Base-by-base conservation (phyloP, 768 basidiomycete genomes). In the Termitomyces sp. region DNA sequence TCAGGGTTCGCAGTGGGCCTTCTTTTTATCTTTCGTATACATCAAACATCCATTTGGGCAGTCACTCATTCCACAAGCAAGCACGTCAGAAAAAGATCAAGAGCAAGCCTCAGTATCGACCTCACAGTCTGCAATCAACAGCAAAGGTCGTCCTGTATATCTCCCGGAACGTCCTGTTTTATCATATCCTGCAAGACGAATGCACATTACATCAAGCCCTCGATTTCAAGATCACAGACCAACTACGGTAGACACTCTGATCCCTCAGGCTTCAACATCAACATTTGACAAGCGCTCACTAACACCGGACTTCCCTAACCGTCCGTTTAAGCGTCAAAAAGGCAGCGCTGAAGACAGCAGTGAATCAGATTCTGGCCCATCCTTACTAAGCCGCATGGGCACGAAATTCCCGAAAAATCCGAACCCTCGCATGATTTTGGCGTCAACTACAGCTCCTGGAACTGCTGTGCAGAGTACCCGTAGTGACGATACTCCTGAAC, bases 1-100 rank as follows among this genome's bases (percentile, higher is more conserved):
- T 80, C 57, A 82, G 77, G 81, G 82, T 83, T 81, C 79, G 81
- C 78, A 77, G 64, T 74, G 76, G 76, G 68, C 75, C 66, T 64
- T 67, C 74, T 72, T 66, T 69, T 65, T 68, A 69, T 66, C 67
- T 58, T 66, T 69, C 58, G 62, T 70, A 70, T 70, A 71, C 71
- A 66, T 63, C 74, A 70, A 71, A 78, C 72, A 60, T 69, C 67
- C 70, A 53, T 76, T 80, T 77, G 69, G 72, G 71, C 76, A 80
- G 79, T 72, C 72, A 54, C 64, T 80, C 54, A 58, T 62, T 52
- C 64, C 64, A 44, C 60, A 63, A 54, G 30, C 65, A 61, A 61
- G 50, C 22, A 32, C 50, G 8, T 54, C 49, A 42, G 38, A 20
- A 49, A 35, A 30, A 55, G 50, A 22, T 30, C 64, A 62, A 57